Evolutionary conservation across 805 yeast species (phyloP).

Genomic region (Pachysolen tannophilus): DNA sequence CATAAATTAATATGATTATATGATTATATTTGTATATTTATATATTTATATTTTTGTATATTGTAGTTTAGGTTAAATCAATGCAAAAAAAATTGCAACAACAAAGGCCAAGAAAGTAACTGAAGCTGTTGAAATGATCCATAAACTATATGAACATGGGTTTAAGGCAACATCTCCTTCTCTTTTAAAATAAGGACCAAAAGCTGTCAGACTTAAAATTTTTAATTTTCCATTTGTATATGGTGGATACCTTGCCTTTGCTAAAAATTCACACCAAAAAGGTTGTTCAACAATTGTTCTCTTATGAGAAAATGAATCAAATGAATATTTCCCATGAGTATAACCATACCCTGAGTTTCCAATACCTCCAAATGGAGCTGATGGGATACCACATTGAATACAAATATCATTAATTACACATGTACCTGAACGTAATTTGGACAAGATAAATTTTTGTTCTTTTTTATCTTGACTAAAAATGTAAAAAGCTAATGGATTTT

Average conservation of each 20-base stretch:
- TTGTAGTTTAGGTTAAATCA: neutral
- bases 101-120: neutral
- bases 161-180: constrained; percentile 27
- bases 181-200: constrained; percentile 27
- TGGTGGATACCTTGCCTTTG: constrained; percentile 66
- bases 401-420: constrained; percentile 62
- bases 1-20: neutral
- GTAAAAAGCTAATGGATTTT: constrained; percentile 78
- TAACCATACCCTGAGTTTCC: constrained; percentile 79
- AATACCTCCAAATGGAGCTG: constrained; percentile 87
- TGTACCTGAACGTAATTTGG: constrained; percentile 63
- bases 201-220: constrained; percentile 19
- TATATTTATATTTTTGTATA: neutral
- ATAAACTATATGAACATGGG: too few relatives aligned
- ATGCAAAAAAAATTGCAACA: neutral
- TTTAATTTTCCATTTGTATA: constrained; percentile 19
- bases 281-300: constrained; percentile 62
- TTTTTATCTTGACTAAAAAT: constrained; percentile 43
- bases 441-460: constrained; percentile 42
- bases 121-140: neutral
- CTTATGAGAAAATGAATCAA: constrained; percentile 69
- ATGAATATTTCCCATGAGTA: constrained; percentile 70
- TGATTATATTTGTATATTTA: neutral
- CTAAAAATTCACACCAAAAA: constrained; percentile 50
- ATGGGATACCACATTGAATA: constrained; percentile 57